Evolutionary conservation across 148 eudicot species (phyloP).

Genomic region (Nepenthes mirabilis): DNA sequence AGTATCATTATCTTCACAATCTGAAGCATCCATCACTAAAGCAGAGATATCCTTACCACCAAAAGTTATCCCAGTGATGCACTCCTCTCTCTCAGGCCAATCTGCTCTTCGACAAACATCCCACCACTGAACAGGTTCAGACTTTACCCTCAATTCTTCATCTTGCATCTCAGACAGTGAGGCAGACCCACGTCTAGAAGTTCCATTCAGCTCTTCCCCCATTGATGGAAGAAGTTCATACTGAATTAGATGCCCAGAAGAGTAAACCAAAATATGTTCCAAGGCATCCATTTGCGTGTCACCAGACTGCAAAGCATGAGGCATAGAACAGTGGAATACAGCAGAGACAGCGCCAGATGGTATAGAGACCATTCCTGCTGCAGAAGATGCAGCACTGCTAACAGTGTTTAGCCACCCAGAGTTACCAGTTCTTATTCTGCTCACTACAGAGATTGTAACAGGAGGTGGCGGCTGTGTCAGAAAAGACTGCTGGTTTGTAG

Average conservation of each 20-base stretch:
- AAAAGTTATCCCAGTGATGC: slow-evolving; percentile 30
- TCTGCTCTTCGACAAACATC: slow-evolving; percentile 96
- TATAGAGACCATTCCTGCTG: slow-evolving; percentile 57
- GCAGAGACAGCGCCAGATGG: slow-evolving; percentile 80
- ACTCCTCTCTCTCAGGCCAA: slow-evolving; percentile 86
- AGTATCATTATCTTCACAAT: slow-evolving; percentile 29
- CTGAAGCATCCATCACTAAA: slow-evolving; percentile 27
- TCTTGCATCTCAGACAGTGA: slow-evolving; percentile 46
- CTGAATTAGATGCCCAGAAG: slow-evolving; percentile 77
- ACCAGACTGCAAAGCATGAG: slow-evolving; percentile 21
- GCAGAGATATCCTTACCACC: slow-evolving; percentile 28
- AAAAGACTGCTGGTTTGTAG: slow-evolving; percentile 34
- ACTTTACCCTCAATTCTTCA: slow-evolving; percentile 65
- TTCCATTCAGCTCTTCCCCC: slow-evolving; percentile 48
- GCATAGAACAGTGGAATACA: slow-evolving; percentile 52
- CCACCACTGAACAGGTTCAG: slow-evolving; percentile 86
- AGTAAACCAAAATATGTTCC: slow-evolving; percentile 75
- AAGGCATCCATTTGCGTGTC: slow-evolving; percentile 27
- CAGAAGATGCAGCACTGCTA: slow-evolving; percentile 90
- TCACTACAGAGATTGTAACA: slow-evolving; percentile 62
- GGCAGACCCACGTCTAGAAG: slow-evolving; percentile 34
- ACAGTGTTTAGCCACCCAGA: slow-evolving; percentile 92
- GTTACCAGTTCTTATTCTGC: slow-evolving; percentile 69
- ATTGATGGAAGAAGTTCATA: slow-evolving; percentile 65
- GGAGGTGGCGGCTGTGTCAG: slow-evolving; percentile 56